Evolutionary conservation across 2,329 filamentous ascomycete species (phyloP).

Genomic region (Diaporthe nobilis): DNA sequence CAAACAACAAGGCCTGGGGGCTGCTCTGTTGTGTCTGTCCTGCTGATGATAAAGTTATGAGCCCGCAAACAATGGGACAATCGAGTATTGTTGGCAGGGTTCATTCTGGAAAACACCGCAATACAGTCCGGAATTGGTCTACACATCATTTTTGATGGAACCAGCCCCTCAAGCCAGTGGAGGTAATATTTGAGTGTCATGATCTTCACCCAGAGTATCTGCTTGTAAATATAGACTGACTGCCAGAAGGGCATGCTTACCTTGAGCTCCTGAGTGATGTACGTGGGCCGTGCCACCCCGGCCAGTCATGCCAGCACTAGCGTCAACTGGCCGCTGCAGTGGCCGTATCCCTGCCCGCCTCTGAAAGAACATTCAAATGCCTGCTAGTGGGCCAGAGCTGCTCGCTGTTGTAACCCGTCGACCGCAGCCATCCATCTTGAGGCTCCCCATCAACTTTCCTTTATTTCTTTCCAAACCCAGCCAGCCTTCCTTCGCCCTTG

Average conservation of each 20-base stretch:
- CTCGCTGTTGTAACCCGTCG: constrained; percentile 35
- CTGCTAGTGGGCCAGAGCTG: constrained; percentile 36
- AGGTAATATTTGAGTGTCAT: background rate
- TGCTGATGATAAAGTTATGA: background rate
- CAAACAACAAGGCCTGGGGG: background rate
- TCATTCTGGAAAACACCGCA: background rate
- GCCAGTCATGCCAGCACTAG: constrained; percentile 11
- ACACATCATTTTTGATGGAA: background rate
- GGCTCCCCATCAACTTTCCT: constrained; percentile 35
- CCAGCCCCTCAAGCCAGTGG: too few species aligned
- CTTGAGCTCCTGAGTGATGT: background rate
- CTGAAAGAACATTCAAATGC: constrained; percentile 40
- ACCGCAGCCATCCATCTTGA: constrained; percentile 24
- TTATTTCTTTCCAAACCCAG: constrained; percentile 22
- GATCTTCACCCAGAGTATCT: background rate
- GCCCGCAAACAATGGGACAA: background rate
- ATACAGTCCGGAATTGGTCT: background rate
- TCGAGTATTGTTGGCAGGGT: background rate
- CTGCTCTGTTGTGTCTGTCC: background rate
- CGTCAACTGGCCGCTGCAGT: background rate
- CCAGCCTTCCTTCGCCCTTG: constrained; percentile 1
- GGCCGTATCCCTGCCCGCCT: constrained; percentile 36
- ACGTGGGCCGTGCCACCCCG: constrained; percentile 13
- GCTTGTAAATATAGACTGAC: background rate
- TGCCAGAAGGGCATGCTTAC: background rate